Conservation (phyloP, 1,284 basidiomycete species). For the Leccinum subfulvum region DNA sequence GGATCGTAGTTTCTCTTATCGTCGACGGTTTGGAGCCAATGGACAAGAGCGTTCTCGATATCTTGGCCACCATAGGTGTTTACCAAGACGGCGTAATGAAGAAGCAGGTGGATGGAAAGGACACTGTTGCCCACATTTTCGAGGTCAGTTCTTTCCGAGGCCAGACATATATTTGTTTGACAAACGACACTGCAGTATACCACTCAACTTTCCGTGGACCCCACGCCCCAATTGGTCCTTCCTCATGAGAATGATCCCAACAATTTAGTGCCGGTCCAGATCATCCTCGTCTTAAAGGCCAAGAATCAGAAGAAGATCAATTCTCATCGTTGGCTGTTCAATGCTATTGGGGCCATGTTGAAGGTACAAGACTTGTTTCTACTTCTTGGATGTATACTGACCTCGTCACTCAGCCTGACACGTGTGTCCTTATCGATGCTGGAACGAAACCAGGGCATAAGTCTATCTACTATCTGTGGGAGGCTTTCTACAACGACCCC, state of each 20-base stretch:
- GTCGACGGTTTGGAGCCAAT: slow-evolving; percentile 94
- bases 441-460: slow-evolving; percentile 97
- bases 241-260: slow-evolving; percentile 86
- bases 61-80: slow-evolving; percentile 84
- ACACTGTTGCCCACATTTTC: slow-evolving; percentile 89
- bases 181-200: slow-evolving; percentile 61
- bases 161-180: slow-evolving; percentile 8
- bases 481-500: slow-evolving; percentile 79
- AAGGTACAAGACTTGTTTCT: slow-evolving; percentile 42
- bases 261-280: slow-evolving; percentile 93
- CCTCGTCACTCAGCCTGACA: slow-evolving; percentile 65
- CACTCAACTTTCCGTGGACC: slow-evolving; percentile 88
- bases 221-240: slow-evolving; percentile 85
- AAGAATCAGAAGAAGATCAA: slow-evolving; percentile 99
- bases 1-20: slow-evolving; percentile 88
- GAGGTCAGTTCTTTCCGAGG: slow-evolving; percentile 52
- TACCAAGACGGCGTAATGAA: slow-evolving; percentile 98
- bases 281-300: slow-evolving; percentile 93
- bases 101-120: slow-evolving; percentile 88
- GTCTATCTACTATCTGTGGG: slow-evolving; percentile 97
- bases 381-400: slow-evolving; percentile 1
- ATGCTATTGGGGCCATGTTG: slow-evolving; percentile 86
- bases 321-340: slow-evolving; percentile 97
- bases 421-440: slow-evolving; percentile 89
- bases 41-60: slow-evolving; percentile 91